Evolutionary conservation across 2,329 filamentous ascomycete species (phyloP), one percentile per base, ranked within the genome.

Genomic region (Paramyrothecium sp.): DNA sequence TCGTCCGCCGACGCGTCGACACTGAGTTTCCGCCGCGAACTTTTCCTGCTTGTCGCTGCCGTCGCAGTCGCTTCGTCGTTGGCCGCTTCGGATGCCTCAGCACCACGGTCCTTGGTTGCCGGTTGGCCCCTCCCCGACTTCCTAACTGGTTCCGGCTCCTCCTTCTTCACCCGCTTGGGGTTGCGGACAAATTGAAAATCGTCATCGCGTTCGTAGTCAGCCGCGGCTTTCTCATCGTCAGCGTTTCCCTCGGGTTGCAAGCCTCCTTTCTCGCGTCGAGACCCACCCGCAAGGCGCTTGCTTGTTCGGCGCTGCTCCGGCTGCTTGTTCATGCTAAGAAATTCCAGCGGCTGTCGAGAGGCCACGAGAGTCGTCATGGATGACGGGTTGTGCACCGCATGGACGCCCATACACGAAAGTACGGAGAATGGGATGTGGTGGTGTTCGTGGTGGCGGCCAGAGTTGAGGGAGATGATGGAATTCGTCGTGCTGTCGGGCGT

Each of bases 181-280:
- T 82, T 86, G 63, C 89, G 84, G 61, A 87, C 86, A 70, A 92
- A 93, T 57, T 86, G 79, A 65, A 93, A 93, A 61, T 90, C 90
- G 65, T 89, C 90, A 76, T 90, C 87, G 67, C 89, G 84, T 71
- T 93, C 89, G 65, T 91, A 88, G 54, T 75, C 71, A 49, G 67
- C 65, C 60, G 68, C 68, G 61, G 75, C 77, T 77, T 60, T 34
- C 48, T 30, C 51, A 30, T 38, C 21, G 57, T 67, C 58, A 67
- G 64, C 57, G 56, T 54, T 50, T 61, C 20, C 47, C 54, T 49
- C 56, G 49, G 54, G 13, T 22, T 20, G 49, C 44, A 57, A 57
- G 34, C 60, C 53, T 23, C 38, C 38, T 12, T 56, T 60, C 23
- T 60, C 56, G n/a, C n/a, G 13, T 54, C 61, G 56, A 51, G 59